These are phyloP conservation scores for Effrenium voratum DNA, from an alignment of 73 alveolate genomes.

Conservation along the genomic window DNA sequence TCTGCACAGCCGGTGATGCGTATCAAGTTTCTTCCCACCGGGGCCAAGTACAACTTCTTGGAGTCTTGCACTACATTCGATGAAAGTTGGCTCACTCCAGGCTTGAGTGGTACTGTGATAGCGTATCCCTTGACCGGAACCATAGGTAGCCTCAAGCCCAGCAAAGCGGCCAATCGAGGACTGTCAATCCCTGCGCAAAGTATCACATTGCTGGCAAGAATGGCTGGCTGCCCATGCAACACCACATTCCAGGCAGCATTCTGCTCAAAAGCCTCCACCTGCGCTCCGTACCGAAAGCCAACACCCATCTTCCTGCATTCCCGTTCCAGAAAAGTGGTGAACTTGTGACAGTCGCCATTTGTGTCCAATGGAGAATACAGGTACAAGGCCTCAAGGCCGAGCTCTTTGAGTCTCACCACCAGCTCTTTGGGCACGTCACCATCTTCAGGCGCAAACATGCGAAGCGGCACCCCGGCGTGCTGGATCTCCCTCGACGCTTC, in stretches of 20 bases:
- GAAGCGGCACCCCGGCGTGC: constrained; percentile 20
- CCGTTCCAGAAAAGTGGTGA: background rate
- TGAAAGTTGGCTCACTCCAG: background rate
- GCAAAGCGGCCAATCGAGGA: background rate
- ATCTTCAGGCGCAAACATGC: background rate
- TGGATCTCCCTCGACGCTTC: background rate
- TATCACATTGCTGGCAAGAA: background rate
- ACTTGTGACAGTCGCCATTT: background rate
- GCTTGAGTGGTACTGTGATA: constrained; percentile 28
- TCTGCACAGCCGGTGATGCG: constrained; percentile 14
- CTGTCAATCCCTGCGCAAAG: constrained; percentile 12
- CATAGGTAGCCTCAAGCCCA: background rate
- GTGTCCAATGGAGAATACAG: constrained; percentile 10
- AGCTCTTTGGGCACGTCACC: background rate
- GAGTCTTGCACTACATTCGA: constrained; percentile 12
- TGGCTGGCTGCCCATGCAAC: background rate
- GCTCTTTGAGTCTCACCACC: background rate
- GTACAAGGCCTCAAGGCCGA: background rate
- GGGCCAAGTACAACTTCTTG: constrained; percentile 4
- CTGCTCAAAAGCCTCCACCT: background rate
- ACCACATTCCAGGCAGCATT: background rate
- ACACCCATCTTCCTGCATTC: constrained; percentile 9
- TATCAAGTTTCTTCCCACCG: background rate
- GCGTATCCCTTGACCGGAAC: constrained; percentile 22
- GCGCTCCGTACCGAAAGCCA: background rate